A percentile compares a stretch with the other conserved stretches of the same genome.
Conservation (phyloP, 164 flowering plant genomes). For the Aristolochia fimbriata region DNA sequence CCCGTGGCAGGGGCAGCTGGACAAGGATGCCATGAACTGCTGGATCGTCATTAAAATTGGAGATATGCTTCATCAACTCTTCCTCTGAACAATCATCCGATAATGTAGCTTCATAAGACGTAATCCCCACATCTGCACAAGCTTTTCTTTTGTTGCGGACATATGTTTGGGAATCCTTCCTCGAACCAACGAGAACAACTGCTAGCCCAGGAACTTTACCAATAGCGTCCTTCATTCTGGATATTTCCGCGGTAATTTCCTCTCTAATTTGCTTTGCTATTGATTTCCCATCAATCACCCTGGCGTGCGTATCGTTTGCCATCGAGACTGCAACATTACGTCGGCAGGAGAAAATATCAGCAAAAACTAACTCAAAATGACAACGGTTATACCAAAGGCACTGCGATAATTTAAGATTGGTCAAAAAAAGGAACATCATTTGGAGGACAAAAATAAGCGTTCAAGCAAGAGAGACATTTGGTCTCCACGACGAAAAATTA, state of each 20-base stretch:
- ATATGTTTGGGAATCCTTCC: conserved; percentile 90
- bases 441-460: not conserved
- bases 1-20: conserved; percentile 88
- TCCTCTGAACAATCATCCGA: conserved; percentile 58
- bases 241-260: conserved; percentile 58
- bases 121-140: conserved; percentile 82
- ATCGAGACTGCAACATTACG: conserved; percentile 27
- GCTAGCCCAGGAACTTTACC: conserved; percentile 92
- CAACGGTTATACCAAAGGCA: not conserved
- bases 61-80: conserved; percentile 56
- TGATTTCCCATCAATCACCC: conserved; percentile 77
- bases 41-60: conserved; percentile 63
- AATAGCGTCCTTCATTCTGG: conserved; percentile 66
- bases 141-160: conserved; percentile 87
- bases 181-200: conserved; percentile 82
- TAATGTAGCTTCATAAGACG: conserved; percentile 60
- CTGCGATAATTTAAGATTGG: not conserved
- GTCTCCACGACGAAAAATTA: not conserved
- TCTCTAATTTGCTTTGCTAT: conserved; percentile 67
- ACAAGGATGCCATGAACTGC: conserved; percentile 89
- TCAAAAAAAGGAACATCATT: not conserved
- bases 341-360: not conserved
- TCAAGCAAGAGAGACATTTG: not conserved
- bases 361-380: not conserved
- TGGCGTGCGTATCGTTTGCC: conserved; percentile 38